Evolutionary conservation across 768 basidiomycete species (phyloP).

Genomic region (Pulveroboletus sp.): DNA sequence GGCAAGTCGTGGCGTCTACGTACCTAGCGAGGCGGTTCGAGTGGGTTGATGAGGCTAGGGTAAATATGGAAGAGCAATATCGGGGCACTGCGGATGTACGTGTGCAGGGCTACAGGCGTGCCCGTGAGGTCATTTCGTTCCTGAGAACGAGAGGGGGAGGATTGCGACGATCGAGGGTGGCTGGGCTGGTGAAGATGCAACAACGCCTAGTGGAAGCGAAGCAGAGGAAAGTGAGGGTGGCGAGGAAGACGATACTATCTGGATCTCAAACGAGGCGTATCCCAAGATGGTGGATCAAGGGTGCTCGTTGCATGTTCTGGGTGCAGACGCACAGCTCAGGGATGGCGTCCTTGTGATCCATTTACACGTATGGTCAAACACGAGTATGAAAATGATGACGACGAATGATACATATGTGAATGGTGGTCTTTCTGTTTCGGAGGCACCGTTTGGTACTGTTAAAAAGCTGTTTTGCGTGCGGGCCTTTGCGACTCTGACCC

Average conservation of each 20-base stretch:
- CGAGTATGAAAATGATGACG: no score
- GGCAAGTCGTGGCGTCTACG: conserved; percentile 44
- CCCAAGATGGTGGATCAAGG: conserved; percentile 11
- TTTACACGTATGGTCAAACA: conserved; percentile 7
- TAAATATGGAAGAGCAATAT: conserved; percentile 15
- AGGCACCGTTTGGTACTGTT: no score
- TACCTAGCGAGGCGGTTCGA: conserved; percentile 46
- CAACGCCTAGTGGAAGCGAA: conserved; percentile 23
- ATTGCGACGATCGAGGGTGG: conserved; percentile 55
- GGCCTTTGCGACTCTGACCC: not conserved
- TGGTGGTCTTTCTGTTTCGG: conserved; percentile 10
- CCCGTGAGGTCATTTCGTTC: conserved; percentile 68
- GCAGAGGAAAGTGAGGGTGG: conserved; percentile 17
- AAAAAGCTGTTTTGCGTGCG: not conserved
- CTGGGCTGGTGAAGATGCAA: conserved; percentile 51
- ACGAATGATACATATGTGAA: no score
- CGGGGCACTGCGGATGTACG: conserved; percentile 25
- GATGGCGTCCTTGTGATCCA: no score
- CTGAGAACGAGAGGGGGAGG: conserved; percentile 69
- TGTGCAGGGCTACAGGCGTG: conserved; percentile 54
- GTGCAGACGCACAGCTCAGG: conserved; percentile 10
- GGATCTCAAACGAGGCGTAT: conserved; percentile 23
- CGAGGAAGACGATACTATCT: conserved; percentile 30
- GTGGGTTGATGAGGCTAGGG: conserved; percentile 33
- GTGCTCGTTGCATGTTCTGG: conserved; percentile 3